phyloP scores from a whole-genome alignment of 768 basidiomycete species.

The Mrakia gelida region DNA sequence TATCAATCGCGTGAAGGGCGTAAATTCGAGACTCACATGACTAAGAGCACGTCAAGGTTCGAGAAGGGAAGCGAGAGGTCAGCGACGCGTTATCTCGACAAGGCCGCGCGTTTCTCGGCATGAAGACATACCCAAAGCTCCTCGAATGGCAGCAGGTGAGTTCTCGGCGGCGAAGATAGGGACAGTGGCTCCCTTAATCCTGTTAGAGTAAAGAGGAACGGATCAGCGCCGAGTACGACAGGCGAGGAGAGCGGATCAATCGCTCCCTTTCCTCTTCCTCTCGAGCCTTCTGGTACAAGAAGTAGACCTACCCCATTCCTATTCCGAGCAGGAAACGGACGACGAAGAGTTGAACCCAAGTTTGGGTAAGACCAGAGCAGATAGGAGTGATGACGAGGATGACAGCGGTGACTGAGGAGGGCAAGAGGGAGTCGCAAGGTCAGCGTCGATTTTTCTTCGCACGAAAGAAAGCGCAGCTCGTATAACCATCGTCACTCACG shows the following conservation, averaged over 20 bases:
- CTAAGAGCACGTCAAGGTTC: not conserved
- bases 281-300: too few species aligned
- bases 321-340: slow-evolving; percentile 57
- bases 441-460: not conserved
- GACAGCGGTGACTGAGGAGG: slow-evolving; percentile 1
- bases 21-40: slow-evolving; percentile 10
- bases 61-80: not conserved
- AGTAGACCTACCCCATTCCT: slow-evolving; percentile 56
- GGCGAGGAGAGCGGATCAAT: too few species aligned
- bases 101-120: not conserved
- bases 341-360: slow-evolving; percentile 59
- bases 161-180: slow-evolving; percentile 52
- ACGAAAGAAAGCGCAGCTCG: not conserved
- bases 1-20: too few species aligned
- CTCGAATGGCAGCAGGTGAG: slow-evolving; percentile 73
- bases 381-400: slow-evolving; percentile 44
- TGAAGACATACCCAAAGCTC: slow-evolving; percentile 39
- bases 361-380: slow-evolving; percentile 56
- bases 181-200: slow-evolving; percentile 47
- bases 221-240: too few species aligned
- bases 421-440: not conserved
- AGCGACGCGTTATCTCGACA: too few species aligned
- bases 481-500: not conserved
- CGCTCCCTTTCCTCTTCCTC: too few species aligned
- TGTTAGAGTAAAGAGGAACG: too few species aligned